These are phyloP conservation scores for Thinopyrum elongatum DNA, from an alignment of 176 grass and related monocot species.

Conservation along the genomic window DNA sequence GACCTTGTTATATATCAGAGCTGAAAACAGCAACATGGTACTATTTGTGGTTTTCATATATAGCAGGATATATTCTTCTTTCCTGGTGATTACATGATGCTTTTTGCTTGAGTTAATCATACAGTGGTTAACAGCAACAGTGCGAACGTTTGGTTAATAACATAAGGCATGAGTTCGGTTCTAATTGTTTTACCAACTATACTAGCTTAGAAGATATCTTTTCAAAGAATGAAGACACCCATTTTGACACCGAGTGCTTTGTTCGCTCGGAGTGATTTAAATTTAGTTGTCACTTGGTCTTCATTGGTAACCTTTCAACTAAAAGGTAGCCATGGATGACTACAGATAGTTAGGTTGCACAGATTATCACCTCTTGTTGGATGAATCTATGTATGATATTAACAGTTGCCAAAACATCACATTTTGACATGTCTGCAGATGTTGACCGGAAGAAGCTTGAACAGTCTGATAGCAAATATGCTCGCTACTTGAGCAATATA, in stretches of 20 bases:
- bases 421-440: conserved; percentile 45
- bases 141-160: neutral
- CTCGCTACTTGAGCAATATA: conserved; percentile 83
- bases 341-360: neutral
- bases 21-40: neutral
- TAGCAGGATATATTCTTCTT: neutral
- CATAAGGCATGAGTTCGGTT: neutral
- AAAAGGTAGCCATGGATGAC: neutral
- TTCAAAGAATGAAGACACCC: neutral
- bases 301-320: neutral
- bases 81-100: neutral
- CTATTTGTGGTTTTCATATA: neutral
- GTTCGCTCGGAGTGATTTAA: neutral
- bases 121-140: neutral
- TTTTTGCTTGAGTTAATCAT: neutral
- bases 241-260: neutral
- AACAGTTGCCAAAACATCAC: neutral
- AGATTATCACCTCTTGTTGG: neutral
- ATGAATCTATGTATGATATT: neutral
- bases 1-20: neutral
- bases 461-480: conserved; percentile 68
- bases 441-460: conserved; percentile 61
- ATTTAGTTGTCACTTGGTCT: neutral
- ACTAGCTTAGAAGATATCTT: neutral
- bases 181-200: neutral